A percentile compares a stretch with the other conserved stretches of the same genome.
phyloP scores from a whole-genome alignment of 495 filamentous ascomycete genomes.

The Talaromyces ruber region DNA sequence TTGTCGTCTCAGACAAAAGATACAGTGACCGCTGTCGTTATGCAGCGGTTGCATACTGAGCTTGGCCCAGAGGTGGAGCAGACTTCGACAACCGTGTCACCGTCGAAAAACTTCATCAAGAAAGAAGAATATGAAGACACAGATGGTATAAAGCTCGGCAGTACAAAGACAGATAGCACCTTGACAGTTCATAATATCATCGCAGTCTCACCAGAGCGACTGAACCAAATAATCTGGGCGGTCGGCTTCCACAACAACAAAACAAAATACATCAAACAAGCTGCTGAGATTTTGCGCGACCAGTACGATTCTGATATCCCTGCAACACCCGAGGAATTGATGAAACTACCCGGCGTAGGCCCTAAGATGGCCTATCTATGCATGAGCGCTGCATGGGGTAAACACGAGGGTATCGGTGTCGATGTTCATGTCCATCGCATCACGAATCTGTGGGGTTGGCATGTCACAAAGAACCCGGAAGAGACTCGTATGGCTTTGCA shows the following conservation, averaged over 20 bases:
- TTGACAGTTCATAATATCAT: constrained; percentile 77
- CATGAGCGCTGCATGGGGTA: constrained; percentile 61
- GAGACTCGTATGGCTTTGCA: constrained; percentile 73
- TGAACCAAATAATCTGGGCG: constrained; percentile 74
- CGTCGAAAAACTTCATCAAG: constrained; percentile 13
- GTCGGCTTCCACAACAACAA: constrained; percentile 98
- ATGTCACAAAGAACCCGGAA: constrained; percentile 75
- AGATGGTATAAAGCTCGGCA: constrained; percentile 6
- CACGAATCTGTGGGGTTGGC: constrained; percentile 94
- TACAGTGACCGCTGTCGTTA: constrained; percentile 80
- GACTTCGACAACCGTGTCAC: constrained; percentile 8
- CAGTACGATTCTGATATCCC: constrained; percentile 72
- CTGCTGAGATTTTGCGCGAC: constrained; percentile 66
- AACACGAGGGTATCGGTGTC: constrained; percentile 54
- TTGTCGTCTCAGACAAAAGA: constrained; percentile 96
- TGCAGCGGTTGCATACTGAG: constrained; percentile 67
- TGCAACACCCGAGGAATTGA: constrained; percentile 65
- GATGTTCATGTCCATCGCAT: constrained; percentile 77
- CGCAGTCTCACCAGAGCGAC: constrained; percentile 52
- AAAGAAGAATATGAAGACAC: constrained; percentile 11
- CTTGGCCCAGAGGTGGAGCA: constrained; percentile 39
- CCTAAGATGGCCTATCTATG: constrained; percentile 98
- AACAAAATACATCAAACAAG: constrained; percentile 77
- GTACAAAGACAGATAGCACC: constrained; percentile 36
- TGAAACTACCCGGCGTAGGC: constrained; percentile 80